Conservation (phyloP, 345 rosid species). For the Eucalyptus guilfoylei region DNA sequence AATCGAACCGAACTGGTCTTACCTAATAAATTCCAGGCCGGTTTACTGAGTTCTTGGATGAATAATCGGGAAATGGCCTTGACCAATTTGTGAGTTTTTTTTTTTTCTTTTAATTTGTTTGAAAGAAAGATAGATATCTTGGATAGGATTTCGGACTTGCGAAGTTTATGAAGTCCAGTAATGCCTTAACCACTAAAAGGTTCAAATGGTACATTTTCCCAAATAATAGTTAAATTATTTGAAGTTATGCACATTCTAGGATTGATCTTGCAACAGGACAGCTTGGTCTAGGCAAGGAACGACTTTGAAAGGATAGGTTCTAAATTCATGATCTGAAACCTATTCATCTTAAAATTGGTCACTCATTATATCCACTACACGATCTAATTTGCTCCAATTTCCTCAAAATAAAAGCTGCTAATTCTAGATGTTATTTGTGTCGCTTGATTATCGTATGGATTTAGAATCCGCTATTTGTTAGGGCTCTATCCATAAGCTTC, state of each 20-base stretch:
- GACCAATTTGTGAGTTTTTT: no score
- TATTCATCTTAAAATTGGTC: not conserved
- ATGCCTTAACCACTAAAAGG: not conserved
- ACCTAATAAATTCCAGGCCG: not conserved
- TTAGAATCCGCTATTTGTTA: not conserved
- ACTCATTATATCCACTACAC: not conserved
- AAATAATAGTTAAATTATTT: not conserved
- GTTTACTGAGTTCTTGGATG: not conserved
- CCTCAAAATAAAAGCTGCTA: not conserved
- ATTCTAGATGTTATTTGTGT: not conserved
- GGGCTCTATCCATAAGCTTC: not conserved
- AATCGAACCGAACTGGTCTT: not conserved
- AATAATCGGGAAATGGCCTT: not conserved
- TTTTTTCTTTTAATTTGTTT: not conserved
- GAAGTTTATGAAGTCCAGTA: not conserved
- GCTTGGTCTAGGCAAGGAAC: not conserved
- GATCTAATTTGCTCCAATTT: not conserved
- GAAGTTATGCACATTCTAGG: not conserved
- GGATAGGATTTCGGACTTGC: not conserved
- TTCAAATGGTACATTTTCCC: not conserved
- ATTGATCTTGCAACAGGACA: not conserved
- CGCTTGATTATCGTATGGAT: not conserved
- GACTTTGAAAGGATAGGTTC: not conserved
- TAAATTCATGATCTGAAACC: not conserved
- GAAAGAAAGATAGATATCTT: not conserved